Conservation (phyloP, 2,329 filamentous ascomycete genomes). For the Colletotrichum sp. region DNA sequence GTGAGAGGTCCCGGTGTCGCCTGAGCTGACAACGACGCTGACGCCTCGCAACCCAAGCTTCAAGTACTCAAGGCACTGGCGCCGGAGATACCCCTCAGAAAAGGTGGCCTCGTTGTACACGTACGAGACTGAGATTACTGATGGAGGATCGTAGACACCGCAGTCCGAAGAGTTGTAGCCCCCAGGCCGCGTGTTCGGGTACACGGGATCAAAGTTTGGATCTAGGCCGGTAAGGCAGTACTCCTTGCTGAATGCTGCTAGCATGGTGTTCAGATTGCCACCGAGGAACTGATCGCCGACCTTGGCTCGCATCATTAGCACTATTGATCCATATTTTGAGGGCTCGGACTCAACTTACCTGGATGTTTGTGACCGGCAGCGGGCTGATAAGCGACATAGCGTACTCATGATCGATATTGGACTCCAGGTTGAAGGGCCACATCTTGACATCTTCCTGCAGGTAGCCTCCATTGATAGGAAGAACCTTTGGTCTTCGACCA, state of each 20-base stretch:
- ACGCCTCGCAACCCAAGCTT: slow-evolving; percentile 46
- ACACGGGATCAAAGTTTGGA: background rate
- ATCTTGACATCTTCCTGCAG: background rate
- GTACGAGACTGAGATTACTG: background rate
- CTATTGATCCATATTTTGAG: background rate
- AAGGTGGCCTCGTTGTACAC: background rate
- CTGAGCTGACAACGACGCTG: slow-evolving; percentile 40
- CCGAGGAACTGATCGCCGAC: background rate
- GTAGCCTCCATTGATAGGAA: background rate
- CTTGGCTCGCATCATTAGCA: background rate
- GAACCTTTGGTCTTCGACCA: background rate
- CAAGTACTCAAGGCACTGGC: slow-evolving; percentile 43
- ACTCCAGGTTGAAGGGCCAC: background rate
- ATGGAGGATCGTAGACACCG: background rate
- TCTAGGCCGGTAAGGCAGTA: background rate
- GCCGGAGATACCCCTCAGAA: slow-evolving; percentile 44
- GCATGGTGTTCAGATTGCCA: background rate
- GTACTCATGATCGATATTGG: slow-evolving; percentile 1
- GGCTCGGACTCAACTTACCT: background rate
- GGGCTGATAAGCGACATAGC: background rate
- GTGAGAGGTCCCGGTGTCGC: slow-evolving; percentile 34
- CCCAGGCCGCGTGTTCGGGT: background rate
- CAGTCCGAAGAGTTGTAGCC: background rate
- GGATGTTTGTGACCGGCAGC: background rate
- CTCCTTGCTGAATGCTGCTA: background rate